A percentile compares a stretch with the other conserved stretches of the same genome.
Conservation (phyloP, 148 eudicot species). For the Vaccinium myrtillus region DNA sequence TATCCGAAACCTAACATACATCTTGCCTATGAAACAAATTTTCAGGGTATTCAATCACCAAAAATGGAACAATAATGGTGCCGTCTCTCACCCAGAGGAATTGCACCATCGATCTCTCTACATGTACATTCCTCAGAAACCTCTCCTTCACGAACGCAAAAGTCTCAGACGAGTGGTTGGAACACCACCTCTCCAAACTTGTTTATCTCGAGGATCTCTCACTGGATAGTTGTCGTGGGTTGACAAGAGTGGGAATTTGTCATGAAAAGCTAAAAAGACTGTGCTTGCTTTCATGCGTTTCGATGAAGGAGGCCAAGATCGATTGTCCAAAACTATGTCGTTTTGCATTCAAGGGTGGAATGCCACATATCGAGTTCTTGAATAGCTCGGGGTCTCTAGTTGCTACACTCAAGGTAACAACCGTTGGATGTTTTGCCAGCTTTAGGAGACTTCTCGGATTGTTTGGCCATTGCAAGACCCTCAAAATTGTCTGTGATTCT, state of each 20-base stretch:
- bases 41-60: background rate
- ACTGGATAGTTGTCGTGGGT: background rate
- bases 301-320: background rate
- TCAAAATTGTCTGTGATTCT: background rate
- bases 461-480: background rate
- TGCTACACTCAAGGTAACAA: background rate
- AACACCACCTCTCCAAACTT: background rate
- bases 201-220: background rate
- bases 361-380: background rate
- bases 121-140: background rate
- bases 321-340: background rate
- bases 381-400: background rate
- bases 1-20: background rate
- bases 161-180: background rate
- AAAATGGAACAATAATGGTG: background rate
- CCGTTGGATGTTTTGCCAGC: background rate
- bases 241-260: background rate
- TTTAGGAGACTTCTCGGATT: background rate
- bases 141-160: background rate
- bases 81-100: background rate
- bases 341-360: background rate
- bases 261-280: background rate
- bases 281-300: background rate
- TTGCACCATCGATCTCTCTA: background rate
- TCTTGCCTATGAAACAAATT: background rate